Evolutionary conservation across 495 filamentous ascomycete species (phyloP), one percentile per base, ranked within the genome.

Genomic region (Chaetomium cochliodes): DNA sequence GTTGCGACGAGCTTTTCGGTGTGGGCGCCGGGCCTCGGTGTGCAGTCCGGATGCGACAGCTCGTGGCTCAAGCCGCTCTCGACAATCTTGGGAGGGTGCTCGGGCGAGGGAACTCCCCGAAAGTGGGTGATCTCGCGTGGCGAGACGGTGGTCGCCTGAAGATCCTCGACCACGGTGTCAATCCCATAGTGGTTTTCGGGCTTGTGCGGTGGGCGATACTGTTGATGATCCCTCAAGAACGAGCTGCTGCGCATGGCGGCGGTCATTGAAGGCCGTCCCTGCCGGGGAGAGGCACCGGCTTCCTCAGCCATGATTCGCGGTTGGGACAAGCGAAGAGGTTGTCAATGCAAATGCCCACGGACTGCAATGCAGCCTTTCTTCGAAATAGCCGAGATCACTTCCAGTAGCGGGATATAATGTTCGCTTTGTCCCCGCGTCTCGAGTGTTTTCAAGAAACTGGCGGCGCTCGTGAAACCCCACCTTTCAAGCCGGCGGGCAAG

Each of bases 211-310:
- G 88, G 83, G 58, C 88, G 89, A 68, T 91, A 91, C 65, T 91
- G 88, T 70, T 90, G 87, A 65, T 90, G 87, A 62, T 90, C 88
- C 55, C 85, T 80, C 42, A 91, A 81, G 74, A 88, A 90, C 41
- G 88, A 90, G 68, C 82, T 82, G 76, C 86, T 88, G 62, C 86
- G 84, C 80, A 90, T 81, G 23, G 74, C 70, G 23, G 73, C 67
- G 30, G 75, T 75, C 66, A 85, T 69, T 55, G 77, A 78, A 11
- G 83, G 83, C 26, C 83, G 76, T 30, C 53, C 59, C 56, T 70
- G 73, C 54, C 67, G 73, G 15, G 71, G 22, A 59, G 77, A 65
- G 58, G 58, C 37, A 58, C 58, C 70, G 53, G 72, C 70, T 67
- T 74, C 67, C 51, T 69, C 72, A 57, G 76, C 75, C 78, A 79